Percentiles rank a stretch among this genome's conserved stretches.
Evolutionary conservation across 2,329 filamentous ascomycete species (phyloP).

Genomic region (Aschersonia sp.): DNA sequence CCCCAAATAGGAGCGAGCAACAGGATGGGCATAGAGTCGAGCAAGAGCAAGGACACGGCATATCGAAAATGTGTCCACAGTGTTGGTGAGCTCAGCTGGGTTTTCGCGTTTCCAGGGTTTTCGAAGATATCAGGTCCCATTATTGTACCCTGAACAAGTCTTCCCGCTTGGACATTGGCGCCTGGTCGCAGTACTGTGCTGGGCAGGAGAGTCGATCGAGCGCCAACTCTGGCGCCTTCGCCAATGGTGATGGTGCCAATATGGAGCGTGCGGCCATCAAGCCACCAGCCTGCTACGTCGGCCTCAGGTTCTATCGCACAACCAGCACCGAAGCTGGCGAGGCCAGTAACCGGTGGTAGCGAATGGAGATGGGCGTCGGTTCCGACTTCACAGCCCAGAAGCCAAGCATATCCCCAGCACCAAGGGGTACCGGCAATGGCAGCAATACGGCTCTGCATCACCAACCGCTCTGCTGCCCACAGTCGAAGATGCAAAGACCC

Average conservation of each 20-base stretch:
- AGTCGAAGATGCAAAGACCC: constrained; percentile 7
- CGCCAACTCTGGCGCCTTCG: constrained; percentile 7
- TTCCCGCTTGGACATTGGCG: constrained; percentile 6
- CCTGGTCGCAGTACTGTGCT: constrained; percentile 6
- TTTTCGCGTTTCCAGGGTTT: neutral
- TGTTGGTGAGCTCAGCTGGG: neutral
- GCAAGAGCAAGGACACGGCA: constrained; percentile 3
- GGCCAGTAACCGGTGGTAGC: constrained; percentile 6
- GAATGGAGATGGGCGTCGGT: constrained; percentile 8
- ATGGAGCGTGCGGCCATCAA: constrained; percentile 9
- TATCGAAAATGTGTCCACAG: constrained; percentile 4
- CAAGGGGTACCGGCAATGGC: constrained; percentile 8
- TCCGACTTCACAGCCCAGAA: constrained; percentile 8
- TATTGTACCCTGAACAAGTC: constrained; percentile 5
- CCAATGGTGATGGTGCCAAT: constrained; percentile 7
- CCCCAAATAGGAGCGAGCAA: constrained; percentile 3
- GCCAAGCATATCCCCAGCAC: constrained; percentile 6
- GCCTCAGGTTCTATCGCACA: constrained; percentile 9
- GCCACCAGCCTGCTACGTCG: constrained; percentile 9
- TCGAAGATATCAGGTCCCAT: constrained; percentile 1
- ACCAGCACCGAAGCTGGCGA: constrained; percentile 8
- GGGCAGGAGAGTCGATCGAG: constrained; percentile 8
- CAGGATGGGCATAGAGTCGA: constrained; percentile 7
- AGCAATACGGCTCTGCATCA: constrained; percentile 2
- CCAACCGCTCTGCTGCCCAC: constrained; percentile 7